Base-by-base conservation (phyloP, 2,329 filamentous ascomycete species). In the Calonectria multiphialidica region DNA sequence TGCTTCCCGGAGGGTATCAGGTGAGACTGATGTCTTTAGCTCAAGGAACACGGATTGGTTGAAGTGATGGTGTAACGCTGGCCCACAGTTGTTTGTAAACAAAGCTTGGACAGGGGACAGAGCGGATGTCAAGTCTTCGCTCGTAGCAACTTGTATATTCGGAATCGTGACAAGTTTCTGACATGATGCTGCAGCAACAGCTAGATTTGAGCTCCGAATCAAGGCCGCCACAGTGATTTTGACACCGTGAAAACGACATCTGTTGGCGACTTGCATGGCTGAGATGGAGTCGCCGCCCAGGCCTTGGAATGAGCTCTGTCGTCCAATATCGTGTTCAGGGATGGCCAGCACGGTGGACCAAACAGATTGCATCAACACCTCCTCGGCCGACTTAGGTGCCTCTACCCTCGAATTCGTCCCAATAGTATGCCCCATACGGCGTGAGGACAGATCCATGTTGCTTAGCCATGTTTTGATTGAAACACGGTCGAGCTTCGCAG, bases 251-350 rank as follows among this genome's bases (percentile, higher is more conserved):
- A 23, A 15, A 59, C 53, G 53, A 23, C 53, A 59, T 59, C 53
- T 59, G 53, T 59, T 59, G 53, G 53, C 53, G 18, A 59, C 53
- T 59, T 59, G 53, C 53, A 59, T 59, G 18, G 53, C 53, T 59
- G 53, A 59, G 33, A 59, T 59, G 18, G 53, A 59, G 33, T 59
- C 53, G 33, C 53, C 53, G 53, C 53, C 53, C 53, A 59, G 35
- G 53, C 53, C 53, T 59, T 59, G 53, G 53, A 59, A 59, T 59
- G 33, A 59, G 33, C 53, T 59, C 53, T 59, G 53, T 59, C 53
- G 53, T 59, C 53, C 53, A 37, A 59, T 59, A n/a, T 59, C 53
- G n/a, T 59, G 53, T 59, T 59, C 53, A 59, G 53, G 33, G 5
- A 59, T 59, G 53, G 53, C 53, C 33, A 59, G 21, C 53, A 59